Conservation (phyloP, 2,329 filamentous ascomycete species). For the Talaromyces pinophilus region DNA sequence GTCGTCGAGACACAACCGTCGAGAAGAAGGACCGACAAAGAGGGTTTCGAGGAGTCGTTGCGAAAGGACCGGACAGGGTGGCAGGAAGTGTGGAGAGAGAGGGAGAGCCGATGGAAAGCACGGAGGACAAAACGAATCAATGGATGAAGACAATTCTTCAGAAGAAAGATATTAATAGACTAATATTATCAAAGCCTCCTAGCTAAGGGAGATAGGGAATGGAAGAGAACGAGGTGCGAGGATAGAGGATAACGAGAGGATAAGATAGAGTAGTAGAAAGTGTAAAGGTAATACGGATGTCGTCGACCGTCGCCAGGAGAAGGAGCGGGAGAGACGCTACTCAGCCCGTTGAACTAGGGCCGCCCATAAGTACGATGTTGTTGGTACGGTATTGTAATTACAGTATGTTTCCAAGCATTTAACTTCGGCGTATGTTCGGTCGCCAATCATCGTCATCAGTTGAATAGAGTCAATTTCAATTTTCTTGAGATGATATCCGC, state of each 20-base stretch:
- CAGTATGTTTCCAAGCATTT: background rate
- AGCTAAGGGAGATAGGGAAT: constrained; percentile 9
- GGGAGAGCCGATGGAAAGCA: constrained; percentile 13
- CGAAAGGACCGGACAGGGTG: constrained; percentile 20
- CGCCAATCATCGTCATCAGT: background rate
- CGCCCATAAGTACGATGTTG: background rate
- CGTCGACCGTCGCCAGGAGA: constrained; percentile 16
- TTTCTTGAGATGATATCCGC: background rate
- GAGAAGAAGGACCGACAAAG: constrained; percentile 9
- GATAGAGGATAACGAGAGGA: constrained; percentile 17
- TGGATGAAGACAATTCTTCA: constrained; percentile 17
- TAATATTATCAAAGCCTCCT: constrained; percentile 24
- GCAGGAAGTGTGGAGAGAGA: constrained; percentile 11
- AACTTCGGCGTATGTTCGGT: constrained; percentile 13
- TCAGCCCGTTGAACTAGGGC: background rate
- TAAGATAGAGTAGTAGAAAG: background rate
- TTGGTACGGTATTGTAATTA: constrained; percentile 9
- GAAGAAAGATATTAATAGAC: constrained; percentile 22
- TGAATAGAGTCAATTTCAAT: background rate
- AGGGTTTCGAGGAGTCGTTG: constrained; percentile 13
- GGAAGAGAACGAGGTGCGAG: constrained; percentile 15
- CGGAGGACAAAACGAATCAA: constrained; percentile 8
- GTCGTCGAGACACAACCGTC: constrained; percentile 22
- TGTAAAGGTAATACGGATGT: constrained; percentile 13
- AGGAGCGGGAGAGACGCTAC: constrained; percentile 11